These are phyloP conservation scores for Leccinum subtestaceum DNA, from an alignment of 768 basidiomycete genomes.

Conservation along the genomic window DNA sequence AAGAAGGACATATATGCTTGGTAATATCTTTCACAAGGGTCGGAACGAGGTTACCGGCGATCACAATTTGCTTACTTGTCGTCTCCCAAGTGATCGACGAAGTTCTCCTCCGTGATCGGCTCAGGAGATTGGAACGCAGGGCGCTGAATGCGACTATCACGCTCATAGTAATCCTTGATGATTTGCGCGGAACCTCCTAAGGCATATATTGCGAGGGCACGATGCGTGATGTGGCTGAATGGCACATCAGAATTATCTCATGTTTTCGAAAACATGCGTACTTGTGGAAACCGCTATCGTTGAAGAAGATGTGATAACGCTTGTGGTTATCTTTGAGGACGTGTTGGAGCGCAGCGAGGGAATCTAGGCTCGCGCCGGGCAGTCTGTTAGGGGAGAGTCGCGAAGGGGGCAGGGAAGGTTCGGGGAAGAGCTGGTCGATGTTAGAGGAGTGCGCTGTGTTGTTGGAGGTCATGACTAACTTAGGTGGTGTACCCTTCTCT, in stretches of 20 bases:
- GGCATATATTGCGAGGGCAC: constrained; percentile 28
- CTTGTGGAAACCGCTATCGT: constrained; percentile 50
- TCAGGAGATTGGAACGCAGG: constrained; percentile 24
- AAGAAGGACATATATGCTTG: constrained; percentile 29
- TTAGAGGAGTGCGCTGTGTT: not conserved
- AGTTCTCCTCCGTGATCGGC: constrained; percentile 23
- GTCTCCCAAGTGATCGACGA: constrained; percentile 24
- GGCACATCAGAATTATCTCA: not conserved
- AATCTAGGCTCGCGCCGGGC: constrained; percentile 23
- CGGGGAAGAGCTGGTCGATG: constrained; percentile 25
- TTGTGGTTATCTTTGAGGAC: constrained; percentile 49
- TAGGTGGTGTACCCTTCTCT: too few relatives aligned
- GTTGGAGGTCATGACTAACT: too few relatives aligned
- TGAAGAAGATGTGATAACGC: constrained; percentile 49
- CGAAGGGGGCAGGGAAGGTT: constrained; percentile 26
- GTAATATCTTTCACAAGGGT: constrained; percentile 21
- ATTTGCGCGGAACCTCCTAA: constrained; percentile 23
- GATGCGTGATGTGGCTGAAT: constrained; percentile 30
- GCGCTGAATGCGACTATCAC: constrained; percentile 22
- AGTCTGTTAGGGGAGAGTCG: constrained; percentile 26
- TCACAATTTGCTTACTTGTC: constrained; percentile 19
- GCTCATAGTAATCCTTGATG: constrained; percentile 27
- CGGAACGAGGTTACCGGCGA: not conserved
- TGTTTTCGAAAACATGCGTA: constrained; percentile 19
- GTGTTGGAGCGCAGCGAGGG: constrained; percentile 24